Conservation (phyloP, 768 basidiomycete species). For the Naganishia kalamii region DNA sequence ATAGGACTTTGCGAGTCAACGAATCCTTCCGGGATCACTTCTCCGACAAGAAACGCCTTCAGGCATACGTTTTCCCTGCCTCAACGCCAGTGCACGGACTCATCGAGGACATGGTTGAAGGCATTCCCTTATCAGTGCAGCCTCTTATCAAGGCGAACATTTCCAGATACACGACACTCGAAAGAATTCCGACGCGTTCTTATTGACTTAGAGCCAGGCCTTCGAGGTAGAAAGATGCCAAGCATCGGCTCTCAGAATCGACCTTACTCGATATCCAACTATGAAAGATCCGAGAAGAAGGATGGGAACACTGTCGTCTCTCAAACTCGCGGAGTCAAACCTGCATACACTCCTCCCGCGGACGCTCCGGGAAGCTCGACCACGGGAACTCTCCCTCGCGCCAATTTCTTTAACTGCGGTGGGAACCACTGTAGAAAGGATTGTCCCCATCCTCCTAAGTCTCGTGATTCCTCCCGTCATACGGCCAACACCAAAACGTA, state of each 20-base stretch:
- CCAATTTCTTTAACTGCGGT: neutral
- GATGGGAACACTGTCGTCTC: neutral
- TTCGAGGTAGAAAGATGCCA: neutral
- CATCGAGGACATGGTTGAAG: constrained; percentile 17
- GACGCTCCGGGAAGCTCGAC: neutral
- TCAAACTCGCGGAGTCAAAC: neutral
- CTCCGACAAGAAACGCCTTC: constrained; percentile 4
- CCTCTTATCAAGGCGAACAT: constrained; percentile 12
- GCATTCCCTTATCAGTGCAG: neutral
- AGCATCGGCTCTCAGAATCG: neutral
- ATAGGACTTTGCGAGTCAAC: neutral
- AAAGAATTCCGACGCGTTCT: constrained; percentile 16
- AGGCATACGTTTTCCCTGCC: neutral
- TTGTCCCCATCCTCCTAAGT: neutral
- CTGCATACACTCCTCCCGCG: neutral
- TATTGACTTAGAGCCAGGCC: constrained; percentile 18
- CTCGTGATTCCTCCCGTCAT: neutral
- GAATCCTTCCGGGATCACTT: constrained; percentile 11
- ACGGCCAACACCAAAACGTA: neutral
- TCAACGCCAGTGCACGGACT: neutral
- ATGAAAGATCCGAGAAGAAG: neutral
- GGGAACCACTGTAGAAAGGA: constrained; percentile 13
- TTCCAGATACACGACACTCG: neutral
- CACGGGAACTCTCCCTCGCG: neutral
- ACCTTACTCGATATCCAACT: neutral